Evolutionary conservation across 2,329 filamentous ascomycete genomes (phyloP), one percentile per base, ranked within the genome.

Genomic region (Rosellinia necatrix): DNA sequence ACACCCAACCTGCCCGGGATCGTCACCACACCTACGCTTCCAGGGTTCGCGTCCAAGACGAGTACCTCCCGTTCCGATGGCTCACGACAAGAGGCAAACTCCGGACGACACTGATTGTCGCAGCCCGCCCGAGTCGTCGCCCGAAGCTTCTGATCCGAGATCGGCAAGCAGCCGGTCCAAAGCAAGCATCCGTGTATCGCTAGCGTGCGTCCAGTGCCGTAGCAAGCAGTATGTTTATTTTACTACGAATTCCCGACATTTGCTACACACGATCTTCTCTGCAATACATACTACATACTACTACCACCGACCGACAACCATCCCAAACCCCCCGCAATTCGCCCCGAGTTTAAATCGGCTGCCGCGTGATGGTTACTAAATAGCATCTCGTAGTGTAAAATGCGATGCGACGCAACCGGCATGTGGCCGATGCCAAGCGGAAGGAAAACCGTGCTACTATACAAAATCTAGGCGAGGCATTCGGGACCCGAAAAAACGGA

Each of bases 191-290:
- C 72, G 74, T 49, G 73, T 74, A 21, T 76, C 74, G 9, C 63
- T 75, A 29, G 74, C 74, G 44, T 76, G 74, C 42, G 69, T 78
- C 70, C 81, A 83, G 62, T 82, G 78, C 53, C 75, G 73, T 21
- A 70, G 71, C 56, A 81, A 76, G 65, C 81, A 83, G 46, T 41
- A 62, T 52, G 62, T 60, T 42, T 44, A 37, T 48, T 47, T 64
- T 34, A 60, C 34, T 55, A 37, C 24, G 35, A 43, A 21, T 29
- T 25, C 21, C 19, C 7, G 12, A 17, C 22, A 6, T 17, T 27
- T 13, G n/a, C 24, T 13, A 13, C 17, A 9, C 37, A 22, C 29
- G 21, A n/a, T 37, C 21, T 17, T 30, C 8, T n/a, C 52, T 40
- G 13, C 13, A n/a, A n/a, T n/a, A n/a, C n/a, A n/a, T n/a, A n/a